Conservation (phyloP, 2,329 filamentous ascomycete genomes). For the Stemphylium vesicarium region DNA sequence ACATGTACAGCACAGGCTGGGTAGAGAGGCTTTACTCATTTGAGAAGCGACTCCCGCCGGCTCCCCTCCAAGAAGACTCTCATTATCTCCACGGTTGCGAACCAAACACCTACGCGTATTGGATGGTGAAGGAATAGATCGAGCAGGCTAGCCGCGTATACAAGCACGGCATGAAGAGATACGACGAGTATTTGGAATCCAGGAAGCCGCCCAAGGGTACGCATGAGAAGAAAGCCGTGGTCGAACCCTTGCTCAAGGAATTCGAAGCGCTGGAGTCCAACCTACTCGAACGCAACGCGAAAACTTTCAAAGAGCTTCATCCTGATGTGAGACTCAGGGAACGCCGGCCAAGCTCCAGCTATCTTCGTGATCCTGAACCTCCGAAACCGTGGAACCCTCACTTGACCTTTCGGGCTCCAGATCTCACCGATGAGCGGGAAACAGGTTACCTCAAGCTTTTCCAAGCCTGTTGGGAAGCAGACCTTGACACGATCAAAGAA, state of each 20-base stretch:
- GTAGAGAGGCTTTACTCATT: neutral
- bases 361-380: constrained; percentile 6
- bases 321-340: neutral
- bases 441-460: constrained; percentile 71
- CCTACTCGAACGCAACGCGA: constrained; percentile 66
- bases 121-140: constrained; percentile 54
- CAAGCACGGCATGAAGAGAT: constrained; percentile 41
- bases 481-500: constrained; percentile 69
- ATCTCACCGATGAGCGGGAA: constrained; percentile 61
- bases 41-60: constrained; percentile 1
- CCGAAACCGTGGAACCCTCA: constrained; percentile 21
- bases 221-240: constrained; percentile 62
- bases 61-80: constrained; percentile 51
- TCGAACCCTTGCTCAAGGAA: constrained; percentile 58
- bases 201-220: constrained; percentile 38
- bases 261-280: constrained; percentile 62
- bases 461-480: constrained; percentile 75
- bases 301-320: constrained; percentile 67
- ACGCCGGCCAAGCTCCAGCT: neutral
- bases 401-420: constrained; percentile 54
- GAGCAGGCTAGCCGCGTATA: constrained; percentile 48
- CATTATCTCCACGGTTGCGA: constrained; percentile 60
- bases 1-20: constrained; percentile 1
- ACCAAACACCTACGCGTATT: constrained; percentile 67
- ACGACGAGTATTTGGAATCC: constrained; percentile 29